Evolutionary conservation across 805 yeast species (phyloP).

Genomic region (Candida alai): DNA sequence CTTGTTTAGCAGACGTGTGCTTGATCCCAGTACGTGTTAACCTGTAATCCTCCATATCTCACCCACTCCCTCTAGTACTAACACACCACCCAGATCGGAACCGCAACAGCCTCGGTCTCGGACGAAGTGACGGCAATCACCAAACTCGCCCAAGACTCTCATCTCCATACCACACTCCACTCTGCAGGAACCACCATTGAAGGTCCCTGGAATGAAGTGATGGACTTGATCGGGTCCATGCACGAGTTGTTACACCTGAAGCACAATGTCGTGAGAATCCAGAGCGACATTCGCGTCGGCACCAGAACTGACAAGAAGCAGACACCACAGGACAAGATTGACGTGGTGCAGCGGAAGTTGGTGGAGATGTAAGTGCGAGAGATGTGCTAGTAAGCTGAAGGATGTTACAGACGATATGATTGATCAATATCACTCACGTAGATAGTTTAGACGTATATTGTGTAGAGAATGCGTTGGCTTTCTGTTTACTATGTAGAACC

Average conservation of each 20-base stretch:
- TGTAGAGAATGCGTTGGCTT: too few relatives aligned
- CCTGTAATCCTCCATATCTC: conserved; percentile 1
- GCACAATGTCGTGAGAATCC: conserved; percentile 72
- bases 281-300: conserved; percentile 83
- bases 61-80: conserved; percentile 9
- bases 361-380: conserved; percentile 11
- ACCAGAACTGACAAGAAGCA: conserved; percentile 76
- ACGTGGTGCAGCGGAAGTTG: conserved; percentile 53
- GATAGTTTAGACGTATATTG: background rate
- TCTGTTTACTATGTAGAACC: too few relatives aligned
- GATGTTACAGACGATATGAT: too few relatives aligned
- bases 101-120: conserved; percentile 72
- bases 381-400: too few relatives aligned
- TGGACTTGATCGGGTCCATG: conserved; percentile 70
- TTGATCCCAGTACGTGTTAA: conserved; percentile 51
- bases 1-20: conserved; percentile 83
- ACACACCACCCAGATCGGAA: conserved; percentile 55
- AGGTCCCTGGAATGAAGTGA: conserved; percentile 92
- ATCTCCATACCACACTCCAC: conserved; percentile 67
- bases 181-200: conserved; percentile 91
- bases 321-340: conserved; percentile 68
- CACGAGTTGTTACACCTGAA: conserved; percentile 66
- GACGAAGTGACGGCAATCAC: conserved; percentile 75
- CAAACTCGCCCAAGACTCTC: conserved; percentile 55
- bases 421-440: too few relatives aligned